Base-by-base conservation (phyloP, 768 basidiomycete genomes). In the Boletus sp. region DNA sequence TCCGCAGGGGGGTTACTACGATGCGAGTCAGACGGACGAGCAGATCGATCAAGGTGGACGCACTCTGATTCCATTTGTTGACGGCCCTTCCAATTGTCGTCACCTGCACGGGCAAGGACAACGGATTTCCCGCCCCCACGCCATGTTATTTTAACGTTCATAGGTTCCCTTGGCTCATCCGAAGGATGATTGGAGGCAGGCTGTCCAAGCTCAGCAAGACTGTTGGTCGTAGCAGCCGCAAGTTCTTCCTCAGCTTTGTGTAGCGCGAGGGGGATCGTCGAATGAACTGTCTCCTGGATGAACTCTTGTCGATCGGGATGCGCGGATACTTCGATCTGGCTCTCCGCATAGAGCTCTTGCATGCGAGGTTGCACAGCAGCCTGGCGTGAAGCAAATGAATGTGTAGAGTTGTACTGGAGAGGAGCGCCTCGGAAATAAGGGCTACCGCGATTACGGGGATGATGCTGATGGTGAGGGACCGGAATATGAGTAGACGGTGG, bases 71-170 rank as follows among this genome's bases (percentile, higher is more conserved):
- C 77, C 89, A 90, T 87, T 20, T 69, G 67, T 37, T 80, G 80
- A 11, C 86, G 76, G 15, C 88, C 87, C 60, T 86, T 85, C 89
- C 87, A 91, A 56, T 87, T 82, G 52, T 86, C 80, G 64, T 91
- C 86, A 5, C 87, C 87, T 7, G 89, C 87, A 53, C 89, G 78
- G 4, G 86, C 84, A 28, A 92, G 78, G n/a, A 78, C 64, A 14
- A 92, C 88, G 15, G 78, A 76, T 59, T 77, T 82, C 4, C 84
- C 88, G 4, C 82, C 83, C 20, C 85, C 86, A 47, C 72, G 75
- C 89, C 89, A 92, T 7, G 76, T 75, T 55, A 91, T 84, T 64
- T 76, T 83, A 44, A 85, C 77, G 5, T 67, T 66, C 28, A 77
- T 64, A 5, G 64, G 62, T 58, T 78, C 72, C 47, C 52, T 73